These are phyloP conservation scores for Thalassiosira sp. DNA, from an alignment of 352 stramenopile species.

Conservation along the genomic window DNA sequence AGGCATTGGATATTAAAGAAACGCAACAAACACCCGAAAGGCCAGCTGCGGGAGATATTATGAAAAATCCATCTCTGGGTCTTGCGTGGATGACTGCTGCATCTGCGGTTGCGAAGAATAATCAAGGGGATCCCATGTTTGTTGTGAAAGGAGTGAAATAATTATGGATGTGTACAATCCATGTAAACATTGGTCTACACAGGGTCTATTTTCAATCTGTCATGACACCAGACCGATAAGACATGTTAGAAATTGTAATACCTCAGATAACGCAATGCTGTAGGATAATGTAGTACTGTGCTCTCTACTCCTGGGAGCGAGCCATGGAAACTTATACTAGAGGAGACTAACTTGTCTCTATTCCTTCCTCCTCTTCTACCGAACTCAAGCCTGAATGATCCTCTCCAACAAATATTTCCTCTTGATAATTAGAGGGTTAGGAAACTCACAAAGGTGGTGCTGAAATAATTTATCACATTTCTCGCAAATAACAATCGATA, in stretches of 20 bases:
- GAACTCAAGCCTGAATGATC: background rate
- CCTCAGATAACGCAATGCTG: too few species aligned
- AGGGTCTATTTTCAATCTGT: too few species aligned
- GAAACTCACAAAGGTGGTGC: background rate
- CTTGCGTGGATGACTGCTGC: constrained; percentile 70
- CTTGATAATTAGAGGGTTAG: background rate
- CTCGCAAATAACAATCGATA: background rate
- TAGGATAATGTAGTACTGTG: too few species aligned
- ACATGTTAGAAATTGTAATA: too few species aligned
- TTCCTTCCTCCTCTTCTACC: too few species aligned
- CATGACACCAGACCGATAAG: too few species aligned
- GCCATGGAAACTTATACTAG: too few species aligned
- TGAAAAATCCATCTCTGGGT: constrained; percentile 54
- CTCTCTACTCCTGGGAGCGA: too few species aligned
- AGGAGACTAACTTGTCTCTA: too few species aligned
- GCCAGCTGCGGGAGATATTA: constrained; percentile 53
- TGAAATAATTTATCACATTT: background rate
- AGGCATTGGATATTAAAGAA: constrained; percentile 80
- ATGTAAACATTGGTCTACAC: too few species aligned
- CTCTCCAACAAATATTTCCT: background rate
- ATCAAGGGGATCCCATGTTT: constrained; percentile 73
- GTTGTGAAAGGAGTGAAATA: constrained; percentile 72
- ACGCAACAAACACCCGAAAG: constrained; percentile 35
- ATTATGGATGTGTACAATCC: too few species aligned
- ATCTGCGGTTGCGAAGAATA: constrained; percentile 55